A percentile compares a stretch with the other conserved stretches of the same genome.
These are phyloP conservation scores for Digitaria exilis DNA, from an alignment of 202 grass and related monocot species.

Conservation along the genomic window DNA sequence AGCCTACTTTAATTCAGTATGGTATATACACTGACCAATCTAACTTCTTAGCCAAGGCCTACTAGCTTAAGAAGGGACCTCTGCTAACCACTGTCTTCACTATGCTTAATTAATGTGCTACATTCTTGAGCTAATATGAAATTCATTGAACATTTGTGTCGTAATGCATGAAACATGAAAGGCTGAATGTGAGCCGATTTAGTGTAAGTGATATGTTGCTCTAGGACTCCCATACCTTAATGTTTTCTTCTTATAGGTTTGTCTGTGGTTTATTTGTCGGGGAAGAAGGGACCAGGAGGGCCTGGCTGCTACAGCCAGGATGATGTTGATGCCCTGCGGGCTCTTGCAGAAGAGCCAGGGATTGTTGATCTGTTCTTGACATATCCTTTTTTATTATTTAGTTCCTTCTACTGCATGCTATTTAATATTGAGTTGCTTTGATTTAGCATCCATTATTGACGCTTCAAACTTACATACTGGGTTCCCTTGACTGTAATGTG, in stretches of 20 bases:
- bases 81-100: too few relatives aligned
- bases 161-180: neutral
- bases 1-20: too few relatives aligned
- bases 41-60: too few relatives aligned
- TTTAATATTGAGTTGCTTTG: slow-evolving; percentile 1
- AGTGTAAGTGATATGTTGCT: neutral
- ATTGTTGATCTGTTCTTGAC: slow-evolving; percentile 87
- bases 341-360: slow-evolving; percentile 71
- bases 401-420: neutral
- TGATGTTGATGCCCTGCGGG: slow-evolving; percentile 83
- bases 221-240: slow-evolving; percentile 1
- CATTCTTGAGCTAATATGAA: neutral
- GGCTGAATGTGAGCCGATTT: neutral
- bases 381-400: slow-evolving; percentile 61
- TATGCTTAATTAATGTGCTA: neutral
- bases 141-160: slow-evolving; percentile 4
- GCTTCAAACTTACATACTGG: neutral
- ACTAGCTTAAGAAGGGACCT: too few relatives aligned
- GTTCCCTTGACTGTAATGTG: slow-evolving; percentile 59
- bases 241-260: slow-evolving; percentile 50
- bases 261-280: slow-evolving; percentile 83
- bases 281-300: slow-evolving; percentile 43
- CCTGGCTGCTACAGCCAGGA: slow-evolving; percentile 70
- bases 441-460: slow-evolving; percentile 33
- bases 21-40: too few relatives aligned